Evolutionary conservation across 768 basidiomycete genomes (phyloP).

Genomic region (Amanita phalloides): DNA sequence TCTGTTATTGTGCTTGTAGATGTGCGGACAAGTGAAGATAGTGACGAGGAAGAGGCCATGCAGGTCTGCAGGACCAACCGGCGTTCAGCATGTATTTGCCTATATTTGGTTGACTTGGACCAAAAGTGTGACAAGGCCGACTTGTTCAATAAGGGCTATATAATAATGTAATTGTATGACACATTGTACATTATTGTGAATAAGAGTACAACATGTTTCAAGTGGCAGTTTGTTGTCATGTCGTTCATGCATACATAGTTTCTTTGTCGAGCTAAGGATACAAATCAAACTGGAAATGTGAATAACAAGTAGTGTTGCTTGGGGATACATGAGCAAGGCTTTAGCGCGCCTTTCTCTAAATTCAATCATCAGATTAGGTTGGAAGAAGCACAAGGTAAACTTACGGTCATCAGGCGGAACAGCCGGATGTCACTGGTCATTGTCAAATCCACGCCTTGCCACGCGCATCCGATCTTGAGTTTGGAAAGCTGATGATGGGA

Average conservation of each 20-base stretch:
- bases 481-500: slow-evolving; percentile 37
- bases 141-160: too few species aligned
- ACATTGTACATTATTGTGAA: not conserved
- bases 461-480: slow-evolving; percentile 56
- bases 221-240: too few species aligned
- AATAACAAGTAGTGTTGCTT: not conserved
- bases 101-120: not conserved
- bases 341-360: slow-evolving; percentile 1
- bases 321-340: not conserved
- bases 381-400: slow-evolving; percentile 17
- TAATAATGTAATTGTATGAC: too few species aligned
- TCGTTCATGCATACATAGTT: not conserved
- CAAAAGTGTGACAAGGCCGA: too few species aligned
- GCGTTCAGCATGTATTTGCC: not conserved
- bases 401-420: slow-evolving; percentile 43
- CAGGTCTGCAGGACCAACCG: not conserved
- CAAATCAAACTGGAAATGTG: slow-evolving; percentile 2
- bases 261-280: slow-evolving; percentile 4
- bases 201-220: not conserved
- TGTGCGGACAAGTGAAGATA: slow-evolving; percentile 76
- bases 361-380: slow-evolving; percentile 8
- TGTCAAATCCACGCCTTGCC: slow-evolving; percentile 44
- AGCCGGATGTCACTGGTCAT: slow-evolving; percentile 38
- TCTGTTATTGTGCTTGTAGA: slow-evolving; percentile 70
- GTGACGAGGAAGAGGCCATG: slow-evolving; percentile 30